Evolutionary conservation across 176 grass and related monocot genomes (phyloP).

Genomic region (barley (Hordeum vulgare)): DNA sequence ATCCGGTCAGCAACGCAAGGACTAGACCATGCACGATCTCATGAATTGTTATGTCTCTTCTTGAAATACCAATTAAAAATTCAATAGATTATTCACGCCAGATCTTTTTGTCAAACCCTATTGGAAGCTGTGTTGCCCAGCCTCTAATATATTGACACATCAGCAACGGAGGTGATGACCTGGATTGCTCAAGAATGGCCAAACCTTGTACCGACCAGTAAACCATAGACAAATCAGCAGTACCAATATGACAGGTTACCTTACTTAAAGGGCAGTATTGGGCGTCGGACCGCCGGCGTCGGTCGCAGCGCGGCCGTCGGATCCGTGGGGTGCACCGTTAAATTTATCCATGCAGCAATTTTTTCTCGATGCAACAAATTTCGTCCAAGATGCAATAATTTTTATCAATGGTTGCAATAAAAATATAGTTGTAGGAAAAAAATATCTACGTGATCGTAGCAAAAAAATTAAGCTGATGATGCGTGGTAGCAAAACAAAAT

Average conservation of each 20-base stretch:
- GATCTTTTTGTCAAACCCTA: conserved; percentile 1
- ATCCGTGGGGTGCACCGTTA: too few species aligned
- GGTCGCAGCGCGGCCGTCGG: too few species aligned
- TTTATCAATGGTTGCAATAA: too few species aligned
- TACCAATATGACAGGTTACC: not conserved
- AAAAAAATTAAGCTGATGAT: too few species aligned
- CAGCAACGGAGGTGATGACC: not conserved
- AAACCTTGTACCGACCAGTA: not conserved
- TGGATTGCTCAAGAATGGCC: not conserved
- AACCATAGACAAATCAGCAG: conserved; percentile 26
- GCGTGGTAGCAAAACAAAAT: too few species aligned
- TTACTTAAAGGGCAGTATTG: too few species aligned
- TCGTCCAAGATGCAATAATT: too few species aligned
- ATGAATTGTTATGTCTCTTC: not conserved
- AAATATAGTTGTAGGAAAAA: too few species aligned
- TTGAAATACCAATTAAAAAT: not conserved
- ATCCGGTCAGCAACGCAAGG: not conserved
- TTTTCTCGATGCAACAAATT: too few species aligned
- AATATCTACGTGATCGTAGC: too few species aligned
- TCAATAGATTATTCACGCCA: not conserved
- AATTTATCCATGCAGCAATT: too few species aligned
- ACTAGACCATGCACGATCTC: not conserved
- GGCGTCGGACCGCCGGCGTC: too few species aligned
- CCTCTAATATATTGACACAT: conserved; percentile 8
- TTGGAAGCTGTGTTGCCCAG: not conserved